Evolutionary conservation across 2,329 filamentous ascomycete species (phyloP).

Genomic region (Penicillium sp.): DNA sequence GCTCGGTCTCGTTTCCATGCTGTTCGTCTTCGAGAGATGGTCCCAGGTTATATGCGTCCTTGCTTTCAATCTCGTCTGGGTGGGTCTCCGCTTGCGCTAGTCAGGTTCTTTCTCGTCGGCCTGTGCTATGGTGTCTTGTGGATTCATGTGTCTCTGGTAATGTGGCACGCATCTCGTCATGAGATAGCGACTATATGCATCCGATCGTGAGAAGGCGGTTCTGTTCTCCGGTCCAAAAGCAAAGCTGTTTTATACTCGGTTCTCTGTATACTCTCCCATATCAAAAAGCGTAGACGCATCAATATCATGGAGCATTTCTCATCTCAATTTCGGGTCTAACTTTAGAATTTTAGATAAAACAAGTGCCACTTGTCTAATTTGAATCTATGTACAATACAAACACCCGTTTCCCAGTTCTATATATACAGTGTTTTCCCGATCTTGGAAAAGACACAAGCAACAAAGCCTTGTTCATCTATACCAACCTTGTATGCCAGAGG

Average conservation of each 20-base stretch:
- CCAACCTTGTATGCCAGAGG: neutral
- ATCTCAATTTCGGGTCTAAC: too few species aligned
- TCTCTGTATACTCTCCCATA: slow-evolving; percentile 3
- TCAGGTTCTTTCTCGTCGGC: slow-evolving; percentile 11
- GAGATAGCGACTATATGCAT: slow-evolving; percentile 13
- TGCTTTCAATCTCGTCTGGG: slow-evolving; percentile 13
- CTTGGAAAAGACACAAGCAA: neutral
- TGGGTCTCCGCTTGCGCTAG: slow-evolving; percentile 7
- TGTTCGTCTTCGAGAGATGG: slow-evolving; percentile 5
- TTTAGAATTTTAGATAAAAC: too few species aligned
- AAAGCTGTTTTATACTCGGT: slow-evolving; percentile 21
- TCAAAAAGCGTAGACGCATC: slow-evolving; percentile 9
- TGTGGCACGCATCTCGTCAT: slow-evolving; percentile 12
- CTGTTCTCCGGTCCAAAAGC: slow-evolving; percentile 19
- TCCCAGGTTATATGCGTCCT: slow-evolving; percentile 8
- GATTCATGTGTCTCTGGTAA: neutral
- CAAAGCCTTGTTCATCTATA: neutral
- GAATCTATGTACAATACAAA: slow-evolving; percentile 1
- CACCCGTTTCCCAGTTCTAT: slow-evolving; percentile 1
- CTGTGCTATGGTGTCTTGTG: slow-evolving; percentile 6
- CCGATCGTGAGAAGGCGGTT: slow-evolving; percentile 17
- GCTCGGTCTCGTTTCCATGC: slow-evolving; percentile 1
- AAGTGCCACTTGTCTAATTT: neutral
- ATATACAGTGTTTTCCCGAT: slow-evolving; percentile 4
- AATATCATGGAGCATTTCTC: slow-evolving; percentile 9